phyloP scores from a whole-genome alignment of 306 rosid genomes.

The Biancaea sappan region DNA sequence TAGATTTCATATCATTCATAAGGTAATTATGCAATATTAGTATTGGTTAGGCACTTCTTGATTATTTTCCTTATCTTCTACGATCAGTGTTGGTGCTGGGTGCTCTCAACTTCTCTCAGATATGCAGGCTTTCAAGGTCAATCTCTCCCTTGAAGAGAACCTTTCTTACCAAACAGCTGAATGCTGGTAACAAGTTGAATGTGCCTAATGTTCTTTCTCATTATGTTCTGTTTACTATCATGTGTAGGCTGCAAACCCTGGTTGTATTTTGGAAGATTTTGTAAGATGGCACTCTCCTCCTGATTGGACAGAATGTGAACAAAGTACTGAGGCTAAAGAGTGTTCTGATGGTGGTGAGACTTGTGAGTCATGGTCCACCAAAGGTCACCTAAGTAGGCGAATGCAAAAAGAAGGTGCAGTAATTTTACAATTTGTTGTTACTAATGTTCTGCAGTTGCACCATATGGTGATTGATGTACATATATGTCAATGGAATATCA shows the following conservation, averaged over 20 bases:
- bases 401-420: constrained; percentile 93
- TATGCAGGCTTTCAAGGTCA: constrained; percentile 99
- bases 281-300: constrained; percentile 99
- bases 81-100: constrained; percentile 97
- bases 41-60: constrained; percentile 36
- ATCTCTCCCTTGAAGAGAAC: constrained; percentile 35
- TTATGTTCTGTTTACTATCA: constrained; percentile 29
- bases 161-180: constrained; percentile 29
- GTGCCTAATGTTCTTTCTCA: constrained; percentile 31
- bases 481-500: constrained; percentile 6
- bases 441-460: constrained; percentile 32
- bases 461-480: background rate
- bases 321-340: constrained; percentile 50
- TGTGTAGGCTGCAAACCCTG: constrained; percentile 97
- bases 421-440: constrained; percentile 23
- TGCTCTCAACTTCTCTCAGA: constrained; percentile 99
- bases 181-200: constrained; percentile 29
- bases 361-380: constrained; percentile 49
- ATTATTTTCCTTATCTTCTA: constrained; percentile 42
- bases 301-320: constrained; percentile 86
- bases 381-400: constrained; percentile 87
- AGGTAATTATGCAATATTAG: constrained; percentile 3
- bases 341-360: constrained; percentile 50
- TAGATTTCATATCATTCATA: constrained; percentile 16
- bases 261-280: constrained; percentile 98